phyloP scores from a whole-genome alignment of 306 rosid genomes.

The Lupinus albus region DNA sequence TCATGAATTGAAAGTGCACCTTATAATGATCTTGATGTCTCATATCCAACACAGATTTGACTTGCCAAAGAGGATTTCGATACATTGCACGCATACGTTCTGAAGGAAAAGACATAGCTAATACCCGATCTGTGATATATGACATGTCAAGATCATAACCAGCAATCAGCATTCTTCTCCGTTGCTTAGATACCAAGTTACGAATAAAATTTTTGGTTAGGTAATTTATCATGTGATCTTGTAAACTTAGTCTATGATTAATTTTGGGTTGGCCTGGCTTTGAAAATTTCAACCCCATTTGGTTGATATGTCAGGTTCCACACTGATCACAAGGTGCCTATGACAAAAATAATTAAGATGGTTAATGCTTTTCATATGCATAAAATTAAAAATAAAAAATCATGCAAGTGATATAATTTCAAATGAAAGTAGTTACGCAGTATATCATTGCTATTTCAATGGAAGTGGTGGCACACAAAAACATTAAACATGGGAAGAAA shows the following conservation, averaged over 20 bases:
- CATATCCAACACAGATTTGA: slow-evolving; percentile 88
- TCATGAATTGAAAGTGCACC: slow-evolving; percentile 51
- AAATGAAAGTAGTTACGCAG: background rate
- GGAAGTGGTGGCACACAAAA: background rate
- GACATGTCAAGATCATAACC: slow-evolving; percentile 99
- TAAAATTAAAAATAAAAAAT: background rate
- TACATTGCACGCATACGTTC: slow-evolving; percentile 89
- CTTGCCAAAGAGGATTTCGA: slow-evolving; percentile 98
- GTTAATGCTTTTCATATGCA: slow-evolving; percentile 19
- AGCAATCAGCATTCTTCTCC: slow-evolving; percentile 86
- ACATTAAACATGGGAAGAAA: background rate
- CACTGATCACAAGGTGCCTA: slow-evolving; percentile 45
- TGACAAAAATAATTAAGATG: slow-evolving; percentile 15
- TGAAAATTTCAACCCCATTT: slow-evolving; percentile 72
- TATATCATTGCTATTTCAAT: slow-evolving; percentile 2
- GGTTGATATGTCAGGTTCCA: slow-evolving; percentile 43
- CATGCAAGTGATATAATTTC: slow-evolving; percentile 11
- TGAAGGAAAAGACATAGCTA: slow-evolving; percentile 97
- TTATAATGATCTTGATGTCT: slow-evolving; percentile 79
- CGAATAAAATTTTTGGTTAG: slow-evolving; percentile 70
- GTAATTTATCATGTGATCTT: slow-evolving; percentile 66
- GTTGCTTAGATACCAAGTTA: slow-evolving; percentile 85
- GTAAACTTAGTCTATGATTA: slow-evolving; percentile 48
- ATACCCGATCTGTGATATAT: slow-evolving; percentile 73
- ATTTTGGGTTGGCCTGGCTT: slow-evolving; percentile 54